Conservation (phyloP, 352 stramenopile genomes). For the Pythium sp. region DNA sequence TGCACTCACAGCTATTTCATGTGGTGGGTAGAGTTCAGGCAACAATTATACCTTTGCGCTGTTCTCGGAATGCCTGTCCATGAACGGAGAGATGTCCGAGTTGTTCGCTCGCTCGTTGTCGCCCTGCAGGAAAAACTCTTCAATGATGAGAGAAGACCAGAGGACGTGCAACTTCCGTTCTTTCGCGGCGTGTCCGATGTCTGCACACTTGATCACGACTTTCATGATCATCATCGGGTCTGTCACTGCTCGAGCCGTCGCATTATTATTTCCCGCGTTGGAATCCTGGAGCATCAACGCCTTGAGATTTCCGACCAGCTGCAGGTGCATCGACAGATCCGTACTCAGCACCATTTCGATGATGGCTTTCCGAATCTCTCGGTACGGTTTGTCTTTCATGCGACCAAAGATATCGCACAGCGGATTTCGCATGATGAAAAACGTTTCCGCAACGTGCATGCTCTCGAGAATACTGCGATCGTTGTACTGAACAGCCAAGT, state of each 20-base stretch:
- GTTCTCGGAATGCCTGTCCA: slow-evolving; percentile 88
- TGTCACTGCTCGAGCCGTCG: slow-evolving; percentile 32
- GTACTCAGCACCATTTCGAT: slow-evolving; percentile 89
- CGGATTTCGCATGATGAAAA: slow-evolving; percentile 72
- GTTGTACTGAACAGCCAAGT: slow-evolving; percentile 82
- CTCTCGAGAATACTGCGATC: slow-evolving; percentile 84
- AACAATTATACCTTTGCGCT: slow-evolving; percentile 63
- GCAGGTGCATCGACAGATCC: slow-evolving; percentile 79
- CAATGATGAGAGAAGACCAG: slow-evolving; percentile 92
- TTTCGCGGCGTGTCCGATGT: slow-evolving; percentile 93
- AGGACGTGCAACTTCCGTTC: slow-evolving; percentile 79
- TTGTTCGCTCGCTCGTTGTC: slow-evolving; percentile 90
- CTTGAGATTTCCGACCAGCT: slow-evolving; percentile 78
- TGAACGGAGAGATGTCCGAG: slow-evolving; percentile 90
- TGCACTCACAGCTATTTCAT: no score
- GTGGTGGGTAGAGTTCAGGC: background rate
- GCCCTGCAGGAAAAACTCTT: slow-evolving; percentile 95
- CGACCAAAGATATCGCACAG: slow-evolving; percentile 76
- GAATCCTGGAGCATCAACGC: slow-evolving; percentile 68
- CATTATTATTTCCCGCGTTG: slow-evolving; percentile 23
- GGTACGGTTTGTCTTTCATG: slow-evolving; percentile 75
- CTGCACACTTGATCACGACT: slow-evolving; percentile 87
- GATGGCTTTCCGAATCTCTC: slow-evolving; percentile 81
- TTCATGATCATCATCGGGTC: slow-evolving; percentile 89
- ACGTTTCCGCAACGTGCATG: slow-evolving; percentile 85